Evolutionary conservation across 176 grass and related monocot species (phyloP), one percentile per base, ranked within the genome.

Genomic region (Aechmea fasciata): DNA sequence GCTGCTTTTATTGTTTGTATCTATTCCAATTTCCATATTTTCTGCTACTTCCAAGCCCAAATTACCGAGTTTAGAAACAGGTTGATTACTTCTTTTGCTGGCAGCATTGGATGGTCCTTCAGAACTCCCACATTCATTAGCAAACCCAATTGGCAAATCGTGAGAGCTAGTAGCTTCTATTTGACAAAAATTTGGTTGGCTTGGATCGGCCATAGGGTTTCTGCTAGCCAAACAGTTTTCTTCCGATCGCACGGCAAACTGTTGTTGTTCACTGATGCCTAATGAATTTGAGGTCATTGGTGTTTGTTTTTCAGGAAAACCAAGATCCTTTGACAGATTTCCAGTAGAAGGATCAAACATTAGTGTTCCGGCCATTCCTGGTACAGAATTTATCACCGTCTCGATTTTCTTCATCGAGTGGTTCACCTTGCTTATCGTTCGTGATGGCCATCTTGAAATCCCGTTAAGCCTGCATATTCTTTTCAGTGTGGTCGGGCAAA

Each of bases 351-450:
- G 89, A 79, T 92, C 82, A 80, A 80, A 88, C 61, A 80, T 78
- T 66, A 92, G 57, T 18, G 72, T 61, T 71, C 82, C 69, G 6
- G 84, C 66, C 3, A 83, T 77, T 77, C 82, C 89, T 14, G 87
- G 79, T 7, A 88, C 82, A 71, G 85, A 85, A 53, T 67, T 78
- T 75, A 92, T 83, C 10, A 85, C 80, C 59, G 78, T 85, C 69
- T 83, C 79, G 52, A 92, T 92, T 61, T 85, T 88, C 79, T 75
- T 55, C 57, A 92, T 64, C 15, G 82, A 88, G 63, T 68, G 89
- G n/a, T 88, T 83, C 47, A 92, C 89, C 76, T 92, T 92, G 12
- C 86, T 88, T 72, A 88, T 88, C 73, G 80, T 88, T 55, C 85
- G 82, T 74, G 85, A 92, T 61, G 85, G 89, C 89, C 89, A 92